A percentile compares a stretch with the other conserved stretches of the same genome.
Evolutionary conservation across 495 filamentous ascomycete species (phyloP).

Genomic region (Hypoxylon perforatum): DNA sequence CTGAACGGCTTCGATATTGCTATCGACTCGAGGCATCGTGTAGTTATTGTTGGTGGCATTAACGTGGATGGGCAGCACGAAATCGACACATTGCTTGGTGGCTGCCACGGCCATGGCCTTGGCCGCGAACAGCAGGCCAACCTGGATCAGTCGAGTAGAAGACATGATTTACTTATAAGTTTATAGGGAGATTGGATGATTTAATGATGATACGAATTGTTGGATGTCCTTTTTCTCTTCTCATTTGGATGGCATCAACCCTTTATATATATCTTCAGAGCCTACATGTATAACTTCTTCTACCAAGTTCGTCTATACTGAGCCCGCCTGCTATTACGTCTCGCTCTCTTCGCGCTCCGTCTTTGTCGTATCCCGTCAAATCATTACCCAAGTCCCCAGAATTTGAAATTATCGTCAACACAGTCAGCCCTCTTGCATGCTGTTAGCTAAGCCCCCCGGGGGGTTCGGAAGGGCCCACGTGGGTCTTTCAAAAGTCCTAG

Average conservation of each 20-base stretch:
- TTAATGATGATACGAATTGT: background rate
- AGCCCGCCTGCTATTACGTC: background rate
- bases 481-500: background rate
- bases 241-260: background rate
- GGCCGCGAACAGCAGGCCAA: constrained; percentile 8
- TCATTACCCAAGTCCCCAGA: background rate
- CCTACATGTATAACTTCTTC: background rate
- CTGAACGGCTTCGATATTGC: constrained; percentile 47
- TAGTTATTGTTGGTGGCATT: constrained; percentile 39
- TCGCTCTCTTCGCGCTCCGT: background rate
- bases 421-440: constrained; percentile 7
- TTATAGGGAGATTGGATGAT: background rate
- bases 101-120: constrained; percentile 8
- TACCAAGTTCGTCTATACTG: background rate
- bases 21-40: constrained; percentile 33
- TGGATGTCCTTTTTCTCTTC: background rate
- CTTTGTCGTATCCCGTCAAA: constrained; percentile 2
- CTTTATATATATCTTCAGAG: background rate
- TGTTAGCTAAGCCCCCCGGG: background rate
- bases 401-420: constrained; percentile 4
- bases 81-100: constrained; percentile 36
- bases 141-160: constrained; percentile 6
- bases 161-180: background rate
- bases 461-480: background rate
- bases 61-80: constrained; percentile 45